Percentiles rank a stretch among this genome's conserved stretches.
Conservation (phyloP, 371 early-diverging fungal genomes). For the Mucor piriformis region DNA sequence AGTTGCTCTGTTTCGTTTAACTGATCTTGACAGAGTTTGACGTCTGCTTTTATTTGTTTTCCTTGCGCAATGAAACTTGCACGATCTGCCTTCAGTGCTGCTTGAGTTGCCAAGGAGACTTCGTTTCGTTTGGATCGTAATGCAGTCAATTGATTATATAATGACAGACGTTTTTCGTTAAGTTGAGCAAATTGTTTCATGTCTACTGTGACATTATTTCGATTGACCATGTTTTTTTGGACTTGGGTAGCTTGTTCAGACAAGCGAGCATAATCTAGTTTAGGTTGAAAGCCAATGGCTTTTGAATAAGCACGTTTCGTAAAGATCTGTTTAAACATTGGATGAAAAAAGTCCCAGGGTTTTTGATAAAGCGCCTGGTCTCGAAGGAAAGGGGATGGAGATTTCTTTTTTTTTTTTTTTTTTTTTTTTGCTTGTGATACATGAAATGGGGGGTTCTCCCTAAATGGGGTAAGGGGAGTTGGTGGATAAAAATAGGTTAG, state of each 20-base stretch:
- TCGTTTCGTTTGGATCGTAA: constrained; percentile 53
- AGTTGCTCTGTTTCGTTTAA: constrained; percentile 42
- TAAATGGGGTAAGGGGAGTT: neutral
- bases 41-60: constrained; percentile 45
- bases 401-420: no score
- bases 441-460: no score
- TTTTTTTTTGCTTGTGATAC: no score
- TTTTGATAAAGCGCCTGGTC: no score
- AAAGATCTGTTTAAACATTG: neutral
- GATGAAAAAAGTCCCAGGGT: no score
- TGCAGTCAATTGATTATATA: constrained; percentile 39
- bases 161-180: constrained; percentile 46
- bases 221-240: constrained; percentile 50
- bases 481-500: neutral
- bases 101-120: constrained; percentile 33
- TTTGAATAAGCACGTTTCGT: constrained; percentile 1
- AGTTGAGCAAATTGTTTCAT: constrained; percentile 48
- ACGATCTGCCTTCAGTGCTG: constrained; percentile 21
- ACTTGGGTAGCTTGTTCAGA: constrained; percentile 48
- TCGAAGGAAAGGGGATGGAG: no score
- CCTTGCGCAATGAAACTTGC: constrained; percentile 48
- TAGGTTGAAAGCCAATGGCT: constrained; percentile 40
- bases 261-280: constrained; percentile 63
- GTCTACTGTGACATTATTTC: constrained; percentile 51
- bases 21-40: constrained; percentile 44